phyloP scores from a whole-genome alignment of 306 rosid genomes.

The Phaseolus lunatus region DNA sequence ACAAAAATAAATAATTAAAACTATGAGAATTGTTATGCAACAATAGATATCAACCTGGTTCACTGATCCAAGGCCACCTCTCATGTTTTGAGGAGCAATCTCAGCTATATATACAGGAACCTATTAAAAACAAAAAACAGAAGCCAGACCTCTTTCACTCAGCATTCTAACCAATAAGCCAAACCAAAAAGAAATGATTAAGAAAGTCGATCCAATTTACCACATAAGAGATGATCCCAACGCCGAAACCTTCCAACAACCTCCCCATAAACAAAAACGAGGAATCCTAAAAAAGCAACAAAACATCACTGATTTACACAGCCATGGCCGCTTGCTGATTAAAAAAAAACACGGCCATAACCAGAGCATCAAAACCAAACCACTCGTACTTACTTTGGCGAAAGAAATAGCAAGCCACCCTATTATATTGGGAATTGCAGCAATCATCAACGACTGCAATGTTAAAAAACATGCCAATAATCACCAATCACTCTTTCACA shows the following conservation, averaged over 20 bases:
- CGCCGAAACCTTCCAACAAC: conserved; percentile 92
- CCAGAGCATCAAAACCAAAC: conserved; percentile 11
- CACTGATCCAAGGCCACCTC: conserved; percentile 87
- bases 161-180: conserved; percentile 29
- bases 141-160: conserved; percentile 32
- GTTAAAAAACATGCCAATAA: conserved; percentile 38
- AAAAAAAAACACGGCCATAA: background rate
- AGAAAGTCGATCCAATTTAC: conserved; percentile 47
- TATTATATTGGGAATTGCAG: conserved; percentile 73
- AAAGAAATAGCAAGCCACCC: conserved; percentile 84
- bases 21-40: conserved; percentile 18
- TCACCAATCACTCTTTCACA: conserved; percentile 8
- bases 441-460: conserved; percentile 78
- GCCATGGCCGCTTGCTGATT: too few relatives aligned
- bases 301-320: background rate
- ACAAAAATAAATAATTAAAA: background rate
- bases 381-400: conserved; percentile 59
- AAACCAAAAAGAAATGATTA: background rate
- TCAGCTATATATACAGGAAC: conserved; percentile 94
- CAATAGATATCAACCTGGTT: conserved; percentile 71
- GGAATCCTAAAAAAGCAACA: conserved; percentile 59
- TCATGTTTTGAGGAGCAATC: conserved; percentile 82
- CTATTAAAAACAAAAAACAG: conserved; percentile 45
- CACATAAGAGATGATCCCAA: conserved; percentile 91
- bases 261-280: conserved; percentile 87